These are phyloP conservation scores for Cryptococcus hybrid DNA, from an alignment of 1,284 basidiomycete species.

Conservation along the genomic window DNA sequence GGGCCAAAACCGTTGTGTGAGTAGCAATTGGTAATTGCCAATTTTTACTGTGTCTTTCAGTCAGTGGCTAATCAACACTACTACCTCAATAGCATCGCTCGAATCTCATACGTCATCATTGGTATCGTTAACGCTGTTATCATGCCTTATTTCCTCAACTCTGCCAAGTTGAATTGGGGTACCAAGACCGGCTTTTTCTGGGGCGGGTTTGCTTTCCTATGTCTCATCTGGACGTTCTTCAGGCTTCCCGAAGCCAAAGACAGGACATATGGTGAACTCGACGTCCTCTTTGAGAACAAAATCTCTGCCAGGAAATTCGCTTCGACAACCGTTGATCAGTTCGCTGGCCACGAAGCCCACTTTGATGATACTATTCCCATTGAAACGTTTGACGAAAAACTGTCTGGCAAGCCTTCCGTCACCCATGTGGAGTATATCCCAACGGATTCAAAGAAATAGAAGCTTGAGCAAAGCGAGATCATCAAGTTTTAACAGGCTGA, in stretches of 20 bases:
- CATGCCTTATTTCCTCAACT: slow-evolving; percentile 24
- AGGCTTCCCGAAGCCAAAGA: slow-evolving; percentile 47
- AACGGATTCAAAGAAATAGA: no score
- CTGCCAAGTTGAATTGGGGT: slow-evolving; percentile 21
- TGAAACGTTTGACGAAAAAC: no score
- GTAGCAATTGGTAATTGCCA: no score
- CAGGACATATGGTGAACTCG: slow-evolving; percentile 30
- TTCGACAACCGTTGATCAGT: slow-evolving; percentile 9
- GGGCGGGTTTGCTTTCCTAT: slow-evolving; percentile 18
- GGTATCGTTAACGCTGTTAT: slow-evolving; percentile 21
- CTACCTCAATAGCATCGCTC: slow-evolving; percentile 21
- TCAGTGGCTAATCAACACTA: slow-evolving; percentile 38
- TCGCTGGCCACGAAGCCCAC: not conserved
- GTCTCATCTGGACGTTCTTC: slow-evolving; percentile 27
- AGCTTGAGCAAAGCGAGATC: no score
- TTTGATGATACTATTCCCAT: no score
- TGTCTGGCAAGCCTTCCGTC: no score
- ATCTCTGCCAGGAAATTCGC: slow-evolving; percentile 26
- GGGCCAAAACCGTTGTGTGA: slow-evolving; percentile 21
- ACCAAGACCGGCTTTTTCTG: slow-evolving; percentile 31
- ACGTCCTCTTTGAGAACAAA: slow-evolving; percentile 23
- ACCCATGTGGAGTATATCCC: no score
- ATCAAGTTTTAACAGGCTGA: no score
- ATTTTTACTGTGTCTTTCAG: not conserved
- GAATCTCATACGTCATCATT: slow-evolving; percentile 50